Evolutionary conservation across 345 rosid genomes (phyloP), one percentile per base, ranked within the genome.

Genomic region (Conringia planisiliqua): DNA sequence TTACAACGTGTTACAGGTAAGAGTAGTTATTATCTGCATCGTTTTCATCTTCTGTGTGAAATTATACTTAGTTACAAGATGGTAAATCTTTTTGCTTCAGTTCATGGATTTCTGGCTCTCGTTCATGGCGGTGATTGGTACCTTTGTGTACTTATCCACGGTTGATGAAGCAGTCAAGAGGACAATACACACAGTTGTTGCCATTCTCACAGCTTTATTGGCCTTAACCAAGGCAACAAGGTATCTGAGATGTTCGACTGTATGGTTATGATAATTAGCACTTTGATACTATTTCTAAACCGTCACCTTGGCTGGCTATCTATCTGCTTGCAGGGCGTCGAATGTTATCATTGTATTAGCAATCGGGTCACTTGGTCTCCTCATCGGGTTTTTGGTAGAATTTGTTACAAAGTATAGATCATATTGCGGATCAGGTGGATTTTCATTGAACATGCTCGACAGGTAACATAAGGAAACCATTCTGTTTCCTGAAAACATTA

Each of bases 91-190:
- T 29, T 57, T 62, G 59, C 77, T 82, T 82, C 96, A 95, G 97
- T 95, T 95, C 82, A 85, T 95, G 97, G 99, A 92, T 82, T 95
- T 95, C 72, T 95, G 99, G 99, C 97, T 95, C 67, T 95, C 99
- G 48, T 95, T 95, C 87, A 89, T 95, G 97, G 99, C 97, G 40
- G 93, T 95, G 17, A 88, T 90, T 70, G 90, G 93, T 84, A 95
- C 97, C 8, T 92, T 95, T 44, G 81, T 95, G 43, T 87, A 87
- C 89, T 74, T 92, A 50, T 80, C 97, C 62, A 87, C 90, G 6
- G 83, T 86, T 55, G 76, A 78, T 81, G 99, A 95, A 86, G 83
- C 80, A 46, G 79, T 78, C 57, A 92, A 95, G 78, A 81, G 97
- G 86, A 79, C 96, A 52, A 86, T 92, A 51, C 97, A 92, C 80